These are phyloP conservation scores for Nakazawaea holstii DNA, from an alignment of 805 yeast genomes.

Conservation along the genomic window DNA sequence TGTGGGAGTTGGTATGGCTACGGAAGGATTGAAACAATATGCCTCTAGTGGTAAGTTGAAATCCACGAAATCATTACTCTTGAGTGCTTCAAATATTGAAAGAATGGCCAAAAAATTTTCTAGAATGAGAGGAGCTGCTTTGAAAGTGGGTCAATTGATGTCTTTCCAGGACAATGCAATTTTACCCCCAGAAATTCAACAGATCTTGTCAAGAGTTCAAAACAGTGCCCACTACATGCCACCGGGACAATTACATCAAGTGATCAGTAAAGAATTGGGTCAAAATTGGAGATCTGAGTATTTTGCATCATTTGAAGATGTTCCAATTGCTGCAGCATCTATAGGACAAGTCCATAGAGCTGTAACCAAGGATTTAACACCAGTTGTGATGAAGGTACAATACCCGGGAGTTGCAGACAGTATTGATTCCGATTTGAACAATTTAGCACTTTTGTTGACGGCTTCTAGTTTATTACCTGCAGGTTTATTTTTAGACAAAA, in stretches of 20 bases:
- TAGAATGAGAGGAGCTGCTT: conserved; percentile 98
- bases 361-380: conserved; percentile 54
- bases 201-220: conserved; percentile 78
- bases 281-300: conserved; percentile 63
- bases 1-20: conserved; percentile 77
- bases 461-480: conserved; percentile 86
- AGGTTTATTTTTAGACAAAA: conserved; percentile 86
- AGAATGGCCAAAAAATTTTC: conserved; percentile 82
- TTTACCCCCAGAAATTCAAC: conserved; percentile 79
- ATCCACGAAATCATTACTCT: conserved; percentile 50
- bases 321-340: conserved; percentile 95
- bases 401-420: conserved; percentile 95
- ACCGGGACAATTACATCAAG: conserved; percentile 74
- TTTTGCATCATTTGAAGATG: conserved; percentile 72
- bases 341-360: conserved; percentile 96
- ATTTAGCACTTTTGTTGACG: conserved; percentile 71
- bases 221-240: conserved; percentile 98
- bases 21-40: conserved; percentile 67
- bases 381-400: conserved; percentile 92
- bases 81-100: conserved; percentile 82
- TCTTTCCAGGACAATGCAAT: conserved; percentile 89
- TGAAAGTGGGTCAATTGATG: conserved; percentile 94
- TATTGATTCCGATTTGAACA: conserved; percentile 91
- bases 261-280: conserved; percentile 72
- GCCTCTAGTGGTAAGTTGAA: conserved; percentile 48